Base-by-base conservation (phyloP, 139 green algal genomes). In the Chlorella sp. region DNA sequence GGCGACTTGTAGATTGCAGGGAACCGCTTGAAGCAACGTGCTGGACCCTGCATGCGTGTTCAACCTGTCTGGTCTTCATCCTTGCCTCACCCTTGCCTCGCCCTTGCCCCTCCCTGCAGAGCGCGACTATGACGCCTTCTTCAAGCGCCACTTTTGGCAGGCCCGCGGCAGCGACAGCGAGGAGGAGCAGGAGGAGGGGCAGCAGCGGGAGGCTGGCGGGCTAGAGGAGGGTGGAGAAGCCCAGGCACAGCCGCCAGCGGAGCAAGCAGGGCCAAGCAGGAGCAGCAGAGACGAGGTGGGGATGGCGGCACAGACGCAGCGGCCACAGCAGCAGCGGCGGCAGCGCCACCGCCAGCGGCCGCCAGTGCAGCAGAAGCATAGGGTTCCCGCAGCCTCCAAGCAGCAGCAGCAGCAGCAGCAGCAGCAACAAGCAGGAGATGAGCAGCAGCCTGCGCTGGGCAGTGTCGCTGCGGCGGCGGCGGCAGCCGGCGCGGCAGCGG, bases 41-140 rank as follows among this genome's bases (percentile, higher is more conserved):
- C n/a, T n/a, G n/a, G n/a, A n/a, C n/a, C n/a, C n/a, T n/a, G n/a
- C n/a, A n/a, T n/a, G n/a, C n/a, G n/a, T n/a, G 1, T 44, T 3
- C 24, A 1, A 32, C 4, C 30, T 30, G 24, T 13, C 28, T 17
- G 30, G 8, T 41, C 7, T 32, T 64, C 69, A n/a, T 43, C 5
- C 28, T 58, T 34, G 6, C 40, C 4, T 32, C 46, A 28, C 46
- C 73, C 14, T 0, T 13, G 9, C 38, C 30, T 26, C 8, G 19
- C 32, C 8, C 72, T 19, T 77, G 41, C 26, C n/a, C 22, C 48
- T 68, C 64, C 64, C 6, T 26, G 56, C 77, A 83, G 79, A 76
- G 41, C 79, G 79, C 44, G 64, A 84, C n/a, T 84, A 84, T n/a
- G 64, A 46, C 7, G 22, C 32, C 32, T 84, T 84, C n/a, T 76